A percentile compares a stretch with the other conserved stretches of the same genome.
phyloP scores from a whole-genome alignment of 2,329 filamentous ascomycete species.

The Aspergillus clavatus region DNA sequence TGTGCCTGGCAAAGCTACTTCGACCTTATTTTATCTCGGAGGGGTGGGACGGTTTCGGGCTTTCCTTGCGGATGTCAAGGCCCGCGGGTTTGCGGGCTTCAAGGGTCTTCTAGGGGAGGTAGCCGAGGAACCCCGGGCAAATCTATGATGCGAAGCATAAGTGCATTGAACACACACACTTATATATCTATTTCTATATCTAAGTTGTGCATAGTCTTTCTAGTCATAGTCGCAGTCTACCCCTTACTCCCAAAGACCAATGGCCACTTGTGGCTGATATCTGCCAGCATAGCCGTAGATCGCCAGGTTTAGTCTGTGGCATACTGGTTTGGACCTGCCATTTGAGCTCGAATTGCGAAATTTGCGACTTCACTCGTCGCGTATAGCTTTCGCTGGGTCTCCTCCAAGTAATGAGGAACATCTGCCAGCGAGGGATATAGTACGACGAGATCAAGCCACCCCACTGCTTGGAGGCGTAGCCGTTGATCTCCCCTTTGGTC shows the following conservation, averaged over 20 bases:
- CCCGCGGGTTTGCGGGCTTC: constrained; percentile 2
- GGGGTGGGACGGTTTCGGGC: constrained; percentile 4
- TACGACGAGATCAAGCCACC: constrained; percentile 45
- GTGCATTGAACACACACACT: too few relatives aligned
- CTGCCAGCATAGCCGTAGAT: background rate
- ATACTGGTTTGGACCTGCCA: background rate
- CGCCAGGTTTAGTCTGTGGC: background rate
- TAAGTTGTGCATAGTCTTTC: background rate
- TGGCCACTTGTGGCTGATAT: background rate
- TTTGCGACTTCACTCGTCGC: background rate
- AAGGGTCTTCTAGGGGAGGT: constrained; percentile 1
- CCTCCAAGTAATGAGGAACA: constrained; percentile 39
- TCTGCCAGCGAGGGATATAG: constrained; percentile 45
- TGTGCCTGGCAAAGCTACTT: constrained; percentile 19
- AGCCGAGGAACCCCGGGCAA: background rate
- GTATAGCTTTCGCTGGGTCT: background rate
- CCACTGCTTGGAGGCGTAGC: constrained; percentile 51
- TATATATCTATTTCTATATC: too few relatives aligned
- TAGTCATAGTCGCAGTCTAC: background rate
- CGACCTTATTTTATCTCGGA: constrained; percentile 3
- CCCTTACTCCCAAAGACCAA: background rate
- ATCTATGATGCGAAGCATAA: background rate
- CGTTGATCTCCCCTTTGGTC: constrained; percentile 45
- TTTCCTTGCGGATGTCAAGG: constrained; percentile 1
- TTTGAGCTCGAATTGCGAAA: background rate